These are phyloP conservation scores for Collariella sp. DNA, from an alignment of 495 filamentous ascomycete genomes.

Conservation along the genomic window DNA sequence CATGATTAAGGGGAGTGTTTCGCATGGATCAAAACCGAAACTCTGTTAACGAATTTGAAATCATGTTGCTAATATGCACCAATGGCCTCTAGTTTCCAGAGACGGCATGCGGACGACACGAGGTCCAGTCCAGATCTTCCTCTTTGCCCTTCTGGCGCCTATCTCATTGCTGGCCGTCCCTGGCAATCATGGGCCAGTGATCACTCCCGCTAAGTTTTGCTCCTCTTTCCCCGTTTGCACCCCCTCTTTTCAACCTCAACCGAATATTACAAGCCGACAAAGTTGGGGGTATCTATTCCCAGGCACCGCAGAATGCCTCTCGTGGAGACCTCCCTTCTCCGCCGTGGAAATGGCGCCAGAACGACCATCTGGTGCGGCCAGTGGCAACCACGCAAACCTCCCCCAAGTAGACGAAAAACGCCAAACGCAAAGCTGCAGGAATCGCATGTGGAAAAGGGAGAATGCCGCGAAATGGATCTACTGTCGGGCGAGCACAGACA, in stretches of 20 bases:
- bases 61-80: not conserved
- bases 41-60: not conserved
- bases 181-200: not conserved
- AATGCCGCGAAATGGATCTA: conserved; percentile 12
- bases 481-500: conserved; percentile 9
- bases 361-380: not conserved
- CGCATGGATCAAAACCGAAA: conserved; percentile 23
- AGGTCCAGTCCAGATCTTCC: not conserved
- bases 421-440: conserved; percentile 6
- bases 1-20: too few relatives aligned
- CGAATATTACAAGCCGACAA: conserved; percentile 9
- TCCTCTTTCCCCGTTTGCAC: not conserved
- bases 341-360: not conserved
- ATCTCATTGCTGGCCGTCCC: not conserved
- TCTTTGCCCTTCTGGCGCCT: not conserved
- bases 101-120: not conserved
- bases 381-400: not conserved
- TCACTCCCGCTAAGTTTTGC: not conserved
- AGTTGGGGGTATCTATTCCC: conserved; percentile 17
- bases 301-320: conserved; percentile 7
- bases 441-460: conserved; percentile 5
- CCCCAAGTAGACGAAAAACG: conserved; percentile 4
- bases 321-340: not conserved
- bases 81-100: not conserved
- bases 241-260: not conserved